Evolutionary conservation across 305 asterid genomes (phyloP), one percentile per base, ranked within the genome.

Genomic region (Rubia occidens): DNA sequence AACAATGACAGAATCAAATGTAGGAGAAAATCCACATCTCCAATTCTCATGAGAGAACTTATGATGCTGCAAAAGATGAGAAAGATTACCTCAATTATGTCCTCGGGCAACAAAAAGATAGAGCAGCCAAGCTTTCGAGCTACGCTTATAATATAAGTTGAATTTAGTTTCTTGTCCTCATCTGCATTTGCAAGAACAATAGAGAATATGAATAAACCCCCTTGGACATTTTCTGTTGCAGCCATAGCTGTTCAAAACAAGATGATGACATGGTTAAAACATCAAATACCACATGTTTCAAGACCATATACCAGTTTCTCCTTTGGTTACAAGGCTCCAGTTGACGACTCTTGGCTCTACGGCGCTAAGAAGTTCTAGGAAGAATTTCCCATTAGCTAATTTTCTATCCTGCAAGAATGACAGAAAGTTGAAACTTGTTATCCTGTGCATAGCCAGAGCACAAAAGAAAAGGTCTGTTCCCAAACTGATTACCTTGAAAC

Each of bases 41-140:
- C 63, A 11, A 42, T 18, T 40, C 21, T 39, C 20, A 29, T 45
- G 35, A 68, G 54, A 67, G 21, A 14, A 20, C 13, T 14, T 58
- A 58, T 64, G 35, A 13, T 11, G 35, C 35, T 10, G 18, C 54
- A 32, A 37, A n/a, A 63, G 56, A 32, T 14, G 40, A 2, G 2
- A 15, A 15, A 42, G 42, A 72, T 49, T 81, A 87, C 97, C 95
- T 87, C 96, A 67, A 91, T 85, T 58, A 91, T 89, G 79, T 91
- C 98, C 86, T 91, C 98, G 4, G 96, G 98, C 85, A 91, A 80
- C 74, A 89, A 84, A 75, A 91, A 91, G 75, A 91, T 88, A 64
- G 98, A 79, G 78, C 98, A 91, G 40, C 98, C 98, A 44, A 91
- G 90, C 88, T 91, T 91, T 72, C 98, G 82, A n/a, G 96, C 92